Evolutionary conservation across 306 rosid species (phyloP).

Genomic region (Inga laurina): DNA sequence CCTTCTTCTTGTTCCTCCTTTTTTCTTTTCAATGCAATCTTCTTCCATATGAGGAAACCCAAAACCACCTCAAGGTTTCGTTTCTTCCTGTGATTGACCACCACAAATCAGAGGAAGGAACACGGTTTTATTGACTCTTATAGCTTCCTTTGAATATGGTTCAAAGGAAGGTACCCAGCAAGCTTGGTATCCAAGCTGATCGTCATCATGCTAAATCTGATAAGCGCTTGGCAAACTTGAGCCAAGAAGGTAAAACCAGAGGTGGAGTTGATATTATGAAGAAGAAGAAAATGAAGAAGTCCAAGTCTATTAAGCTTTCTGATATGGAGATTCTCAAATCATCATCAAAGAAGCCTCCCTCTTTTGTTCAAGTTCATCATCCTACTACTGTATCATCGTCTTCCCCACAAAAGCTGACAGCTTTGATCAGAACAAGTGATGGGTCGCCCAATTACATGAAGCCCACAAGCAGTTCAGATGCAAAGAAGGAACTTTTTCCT

Average conservation of each 20-base stretch:
- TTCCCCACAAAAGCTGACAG: slow-evolving; percentile 35
- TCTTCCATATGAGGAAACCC: slow-evolving; percentile 25
- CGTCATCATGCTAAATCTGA: slow-evolving; percentile 50
- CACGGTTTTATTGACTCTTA: slow-evolving; percentile 13
- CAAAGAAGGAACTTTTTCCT: slow-evolving; percentile 67
- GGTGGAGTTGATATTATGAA: slow-evolving; percentile 59
- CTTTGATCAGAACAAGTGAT: slow-evolving; percentile 36
- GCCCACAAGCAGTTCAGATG: slow-evolving; percentile 80
- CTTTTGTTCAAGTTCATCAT: background rate
- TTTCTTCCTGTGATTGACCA: slow-evolving; percentile 46
- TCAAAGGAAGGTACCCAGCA: slow-evolving; percentile 65
- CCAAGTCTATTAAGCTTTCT: slow-evolving; percentile 65
- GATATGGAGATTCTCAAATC: slow-evolving; percentile 56
- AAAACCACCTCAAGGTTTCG: slow-evolving; percentile 34
- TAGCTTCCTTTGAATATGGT: slow-evolving; percentile 65
- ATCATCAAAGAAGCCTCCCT: background rate
- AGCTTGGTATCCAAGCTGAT: slow-evolving; percentile 72
- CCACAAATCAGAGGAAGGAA: slow-evolving; percentile 44
- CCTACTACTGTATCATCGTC: background rate
- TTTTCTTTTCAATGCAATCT: slow-evolving; percentile 32
- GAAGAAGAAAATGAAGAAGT: slow-evolving; percentile 85
- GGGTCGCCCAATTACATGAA: slow-evolving; percentile 95
- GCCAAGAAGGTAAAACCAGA: slow-evolving; percentile 68
- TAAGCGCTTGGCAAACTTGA: slow-evolving; percentile 47
- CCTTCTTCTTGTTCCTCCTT: slow-evolving; percentile 28